Evolutionary conservation across 176 grass and related monocot species (phyloP).

Genomic region (Olyra latifolia): DNA sequence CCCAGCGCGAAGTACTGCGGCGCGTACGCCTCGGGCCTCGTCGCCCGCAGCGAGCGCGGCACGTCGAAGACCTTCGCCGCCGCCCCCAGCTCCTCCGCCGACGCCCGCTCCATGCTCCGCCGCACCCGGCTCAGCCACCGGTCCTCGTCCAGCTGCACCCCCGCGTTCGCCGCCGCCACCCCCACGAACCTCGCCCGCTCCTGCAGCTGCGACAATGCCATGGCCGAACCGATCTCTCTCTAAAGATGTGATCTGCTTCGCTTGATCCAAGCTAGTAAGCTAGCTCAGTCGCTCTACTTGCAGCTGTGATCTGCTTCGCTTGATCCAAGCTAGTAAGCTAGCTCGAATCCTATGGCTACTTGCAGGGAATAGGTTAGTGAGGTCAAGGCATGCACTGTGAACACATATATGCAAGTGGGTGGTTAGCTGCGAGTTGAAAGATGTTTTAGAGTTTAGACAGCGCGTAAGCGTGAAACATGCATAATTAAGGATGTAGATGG

Average conservation of each 20-base stretch:
- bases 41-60: slow-evolving; percentile 40
- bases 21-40: slow-evolving; percentile 56
- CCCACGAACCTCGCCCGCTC: slow-evolving; percentile 37
- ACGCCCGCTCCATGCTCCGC: slow-evolving; percentile 44
- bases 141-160: slow-evolving; percentile 47
- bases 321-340: background rate
- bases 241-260: background rate
- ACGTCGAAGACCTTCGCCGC: slow-evolving; percentile 69
- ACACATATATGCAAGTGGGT: slow-evolving; percentile 13
- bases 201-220: slow-evolving; percentile 34
- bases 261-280: background rate
- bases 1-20: slow-evolving; percentile 81
- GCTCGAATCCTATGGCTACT: background rate
- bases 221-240: background rate
- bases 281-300: too few species aligned
- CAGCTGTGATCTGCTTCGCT: background rate
- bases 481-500: background rate
- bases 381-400: background rate
- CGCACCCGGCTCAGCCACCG: slow-evolving; percentile 70
- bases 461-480: slow-evolving; percentile 36
- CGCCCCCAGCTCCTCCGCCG: slow-evolving; percentile 45
- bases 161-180: slow-evolving; percentile 15
- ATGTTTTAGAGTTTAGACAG: background rate
- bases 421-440: background rate
- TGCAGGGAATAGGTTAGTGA: background rate